Evolutionary conservation across 139 green algal genomes (phyloP), one percentile per base, ranked within the genome.

Genomic region (Mesostigma viride): DNA sequence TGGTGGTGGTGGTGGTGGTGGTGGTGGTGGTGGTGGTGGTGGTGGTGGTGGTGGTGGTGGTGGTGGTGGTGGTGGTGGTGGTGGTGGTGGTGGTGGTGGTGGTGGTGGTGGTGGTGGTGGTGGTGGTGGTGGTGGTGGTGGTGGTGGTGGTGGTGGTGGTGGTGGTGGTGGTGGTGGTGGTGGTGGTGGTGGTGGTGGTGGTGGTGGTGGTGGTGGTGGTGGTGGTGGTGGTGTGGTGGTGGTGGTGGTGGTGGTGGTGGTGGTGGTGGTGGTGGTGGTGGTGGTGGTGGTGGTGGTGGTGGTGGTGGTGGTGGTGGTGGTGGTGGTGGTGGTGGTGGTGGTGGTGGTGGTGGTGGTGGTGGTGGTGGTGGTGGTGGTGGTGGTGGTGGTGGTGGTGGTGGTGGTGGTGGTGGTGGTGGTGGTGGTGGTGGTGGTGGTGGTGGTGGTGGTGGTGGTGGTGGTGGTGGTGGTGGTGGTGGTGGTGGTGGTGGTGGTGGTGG

Each of bases 171-270:
- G 40, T 48, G 8, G 40, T 48, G 8, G 40, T 48, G 8, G 40
- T 48, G 8, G 40, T 48, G 8, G 40, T 48, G 8, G 40, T 48
- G 8, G 40, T 48, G 8, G 40, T 48, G 8, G 40, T 48, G 8
- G 40, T 48, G 8, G 40, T 48, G 8, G 40, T 48, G 8, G 40
- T 48, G 8, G 40, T 48, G 8, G 40, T 48, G 8, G 40, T 48
- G 8, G 40, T 48, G 8, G 40, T 48, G 8, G 40, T n/a, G n/a
- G n/a, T n/a, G n/a, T n/a, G n/a, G n/a, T n/a, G n/a, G n/a, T n/a
- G n/a, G n/a, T n/a, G n/a, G 48, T 59, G 11, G 48, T 59, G 11
- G 48, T 59, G 48, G 48, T 59, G 48, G 48, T 59, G 11, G 48
- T 59, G 11, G 48, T 59, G 48, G 20, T 59, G 48, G 48, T 59